These are phyloP conservation scores for Suhomyces sp. DNA, from an alignment of 805 yeast genomes.

Conservation along the genomic window DNA sequence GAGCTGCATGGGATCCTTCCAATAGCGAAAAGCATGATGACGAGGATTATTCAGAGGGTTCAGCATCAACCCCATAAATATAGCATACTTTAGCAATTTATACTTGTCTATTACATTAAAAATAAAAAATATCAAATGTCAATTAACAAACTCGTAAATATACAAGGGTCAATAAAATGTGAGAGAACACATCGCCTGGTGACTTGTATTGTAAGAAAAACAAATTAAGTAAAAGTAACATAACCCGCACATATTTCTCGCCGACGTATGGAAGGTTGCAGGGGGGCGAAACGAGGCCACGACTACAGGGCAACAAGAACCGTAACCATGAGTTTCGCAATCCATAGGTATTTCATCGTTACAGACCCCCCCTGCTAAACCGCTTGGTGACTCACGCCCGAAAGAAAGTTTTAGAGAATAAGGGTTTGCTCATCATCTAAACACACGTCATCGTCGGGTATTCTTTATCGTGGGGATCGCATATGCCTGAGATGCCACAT, in stretches of 20 bases:
- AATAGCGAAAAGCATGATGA: constrained; percentile 23
- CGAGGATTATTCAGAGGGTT: constrained; percentile 25
- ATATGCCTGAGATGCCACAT: not conserved
- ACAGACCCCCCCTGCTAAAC: not conserved
- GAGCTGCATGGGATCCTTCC: constrained; percentile 47
- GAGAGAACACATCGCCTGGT: not conserved
- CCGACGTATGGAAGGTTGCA: not conserved
- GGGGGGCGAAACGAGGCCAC: not conserved
- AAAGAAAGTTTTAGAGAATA: not conserved
- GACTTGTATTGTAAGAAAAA: not conserved
- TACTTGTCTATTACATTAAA: not conserved
- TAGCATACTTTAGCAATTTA: not conserved
- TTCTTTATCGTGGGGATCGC: not conserved
- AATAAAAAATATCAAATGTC: not conserved
- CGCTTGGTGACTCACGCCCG: not conserved
- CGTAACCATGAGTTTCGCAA: not conserved
- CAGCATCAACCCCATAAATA: constrained; percentile 9
- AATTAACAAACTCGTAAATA: not conserved
- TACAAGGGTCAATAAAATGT: not conserved
- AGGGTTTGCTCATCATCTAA: not conserved
- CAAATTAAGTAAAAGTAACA: not conserved
- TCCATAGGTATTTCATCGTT: not conserved
- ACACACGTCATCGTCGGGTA: not conserved
- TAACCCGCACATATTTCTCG: not conserved
- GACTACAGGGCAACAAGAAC: not conserved